phyloP scores from a whole-genome alignment of 2,329 filamentous ascomycete genomes.

The Gnomoniopsis sp. region DNA sequence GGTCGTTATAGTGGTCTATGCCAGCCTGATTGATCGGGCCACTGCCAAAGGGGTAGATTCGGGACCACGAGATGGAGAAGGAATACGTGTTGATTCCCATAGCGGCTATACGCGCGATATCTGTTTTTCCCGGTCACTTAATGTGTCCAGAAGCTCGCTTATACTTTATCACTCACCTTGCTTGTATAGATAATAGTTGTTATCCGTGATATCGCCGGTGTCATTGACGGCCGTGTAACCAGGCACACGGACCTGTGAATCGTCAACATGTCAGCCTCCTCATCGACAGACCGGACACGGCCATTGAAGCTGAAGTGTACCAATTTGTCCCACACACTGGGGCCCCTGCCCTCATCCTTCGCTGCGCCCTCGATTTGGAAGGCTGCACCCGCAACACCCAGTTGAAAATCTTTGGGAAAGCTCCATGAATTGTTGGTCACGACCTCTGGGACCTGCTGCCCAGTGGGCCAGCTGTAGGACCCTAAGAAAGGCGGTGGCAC shows the following conservation, averaged over 20 bases:
- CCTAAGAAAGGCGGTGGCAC: slow-evolving; percentile 25
- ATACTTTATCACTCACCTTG: slow-evolving; percentile 1
- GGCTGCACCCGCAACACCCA: slow-evolving; percentile 8
- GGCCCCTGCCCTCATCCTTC: slow-evolving; percentile 9
- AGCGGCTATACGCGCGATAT: slow-evolving; percentile 12
- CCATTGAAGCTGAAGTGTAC: background rate
- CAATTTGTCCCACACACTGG: slow-evolving; percentile 10
- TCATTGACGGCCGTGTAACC: slow-evolving; percentile 7
- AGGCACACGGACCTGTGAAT: background rate
- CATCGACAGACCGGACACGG: background rate
- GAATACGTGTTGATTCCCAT: slow-evolving; percentile 16
- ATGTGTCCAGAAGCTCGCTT: no score
- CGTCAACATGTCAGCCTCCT: background rate
- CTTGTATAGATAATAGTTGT: slow-evolving; percentile 15
- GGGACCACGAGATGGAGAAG: slow-evolving; percentile 14
- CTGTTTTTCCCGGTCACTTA: background rate
- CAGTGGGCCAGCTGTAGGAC: slow-evolving; percentile 31
- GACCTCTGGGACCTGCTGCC: slow-evolving; percentile 2
- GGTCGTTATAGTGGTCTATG: slow-evolving; percentile 14
- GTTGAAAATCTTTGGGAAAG: slow-evolving; percentile 11
- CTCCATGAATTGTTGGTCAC: slow-evolving; percentile 9
- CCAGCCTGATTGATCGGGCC: slow-evolving; percentile 14
- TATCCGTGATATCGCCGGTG: slow-evolving; percentile 11
- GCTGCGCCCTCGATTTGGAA: slow-evolving; percentile 13
- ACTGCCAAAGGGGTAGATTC: slow-evolving; percentile 12